Base-by-base conservation (phyloP, 257 asterid genomes). In the Gentiana dahurica region DNA sequence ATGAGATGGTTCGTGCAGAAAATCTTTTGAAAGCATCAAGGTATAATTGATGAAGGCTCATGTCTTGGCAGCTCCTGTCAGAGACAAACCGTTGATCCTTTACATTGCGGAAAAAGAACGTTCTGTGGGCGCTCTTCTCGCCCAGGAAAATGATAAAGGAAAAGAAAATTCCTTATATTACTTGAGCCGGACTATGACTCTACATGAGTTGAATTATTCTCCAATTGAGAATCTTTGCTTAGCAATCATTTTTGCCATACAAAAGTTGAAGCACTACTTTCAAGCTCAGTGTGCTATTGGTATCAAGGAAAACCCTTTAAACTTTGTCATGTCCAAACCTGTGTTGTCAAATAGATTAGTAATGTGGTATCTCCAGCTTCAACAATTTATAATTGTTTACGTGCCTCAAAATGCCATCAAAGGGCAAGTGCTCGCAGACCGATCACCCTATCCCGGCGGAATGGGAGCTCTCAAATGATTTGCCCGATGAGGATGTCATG, bases 131-230 rank as follows among this genome's bases (percentile, higher is more conserved):
- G 52, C 52, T 4, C 24, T 9, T 3, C 12, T 48, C 12, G 15
- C 24, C 52, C n/a, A 48, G n/a, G 54, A 62, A 35, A 62, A 62
- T 33, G 32, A 62, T 8, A 34, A 45, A 2, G 37, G 45, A 2
- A 55, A 55, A 2, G 62, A 64, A 9, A 36, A 36, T n/a, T 13
- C 56, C 1, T 2, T 47, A 2, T 55, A 64, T 5, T 48, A 64
- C 11, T 34, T 64, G 1, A 64, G 68, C 5, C 35, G 54, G 4
- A 46, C 34, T 11, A 34, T 63, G 55, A 54, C 44, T 4, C 47
- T 54, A 10, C 5, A 32, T 34, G 34, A 49, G 8, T 34, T 49
- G 38, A 59, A 13, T 8, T 59, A 59, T 15, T 11, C 5, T 1
- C 64, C 64, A 0, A 5, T 59, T 4, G 55, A 59, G 41, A 59